Percentiles rank a stretch among this genome's conserved stretches.
Conservation (phyloP, 257 asterid genomes). For the Nicotiana tomentosiformis region DNA sequence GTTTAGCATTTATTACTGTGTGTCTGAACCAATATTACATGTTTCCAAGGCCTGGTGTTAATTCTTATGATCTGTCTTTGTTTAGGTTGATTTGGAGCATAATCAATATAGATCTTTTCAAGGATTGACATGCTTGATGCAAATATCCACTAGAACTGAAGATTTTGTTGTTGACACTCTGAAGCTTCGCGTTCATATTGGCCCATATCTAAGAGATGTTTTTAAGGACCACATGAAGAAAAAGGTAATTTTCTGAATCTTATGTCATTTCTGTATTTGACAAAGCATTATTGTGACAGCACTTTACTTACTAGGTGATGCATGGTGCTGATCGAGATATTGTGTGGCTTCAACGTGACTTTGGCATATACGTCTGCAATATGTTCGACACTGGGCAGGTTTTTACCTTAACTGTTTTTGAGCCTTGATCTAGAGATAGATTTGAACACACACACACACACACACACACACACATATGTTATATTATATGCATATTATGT, state of each 20-base stretch:
- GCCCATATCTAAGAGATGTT: conserved; percentile 84
- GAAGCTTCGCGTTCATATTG: conserved; percentile 82
- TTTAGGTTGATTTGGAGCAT: conserved; percentile 96
- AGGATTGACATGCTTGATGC: conserved; percentile 98
- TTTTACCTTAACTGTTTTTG: conserved; percentile 8
- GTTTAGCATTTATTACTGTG: neutral
- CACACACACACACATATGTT: too few species aligned
- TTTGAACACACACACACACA: neutral
- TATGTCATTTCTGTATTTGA: conserved; percentile 9
- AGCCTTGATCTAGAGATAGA: neutral
- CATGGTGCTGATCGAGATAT: conserved; percentile 97
- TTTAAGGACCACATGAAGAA: conserved; percentile 87
- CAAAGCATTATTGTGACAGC: neutral
- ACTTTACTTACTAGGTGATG: conserved; percentile 56
- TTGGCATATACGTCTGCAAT: conserved; percentile 93
- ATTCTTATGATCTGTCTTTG: conserved; percentile 15
- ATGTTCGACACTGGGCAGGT: conserved; percentile 99
- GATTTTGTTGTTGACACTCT: conserved; percentile 91
- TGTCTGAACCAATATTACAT: neutral
- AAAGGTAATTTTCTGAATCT: conserved; percentile 43
- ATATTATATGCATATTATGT: too few species aligned
- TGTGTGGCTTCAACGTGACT: conserved; percentile 92
- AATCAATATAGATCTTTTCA: conserved; percentile 95
- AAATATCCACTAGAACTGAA: conserved; percentile 92
- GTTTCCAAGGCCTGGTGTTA: neutral